Evolutionary conservation across 2,329 filamentous ascomycete species (phyloP).

Genomic region (Huntiella decipiens): DNA sequence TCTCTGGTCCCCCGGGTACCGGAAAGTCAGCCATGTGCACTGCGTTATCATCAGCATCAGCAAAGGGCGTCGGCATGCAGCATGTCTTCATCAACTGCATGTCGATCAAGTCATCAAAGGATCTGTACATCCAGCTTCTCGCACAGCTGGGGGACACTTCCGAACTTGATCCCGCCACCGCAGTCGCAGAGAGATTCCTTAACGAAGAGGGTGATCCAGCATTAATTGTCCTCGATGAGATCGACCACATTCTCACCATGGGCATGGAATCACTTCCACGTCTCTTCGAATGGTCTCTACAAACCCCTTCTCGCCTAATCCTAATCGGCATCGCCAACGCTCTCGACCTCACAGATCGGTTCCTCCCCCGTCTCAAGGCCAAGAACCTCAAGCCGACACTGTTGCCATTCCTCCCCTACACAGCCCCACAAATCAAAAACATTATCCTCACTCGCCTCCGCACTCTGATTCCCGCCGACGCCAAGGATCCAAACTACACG

Average conservation of each 20-base stretch:
- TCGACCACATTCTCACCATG: conserved; percentile 78
- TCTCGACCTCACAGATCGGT: conserved; percentile 84
- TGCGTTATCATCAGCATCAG: conserved; percentile 49
- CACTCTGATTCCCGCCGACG: conserved; percentile 43
- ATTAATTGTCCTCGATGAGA: conserved; percentile 82
- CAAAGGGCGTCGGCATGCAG: conserved; percentile 34
- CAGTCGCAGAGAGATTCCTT: conserved; percentile 8
- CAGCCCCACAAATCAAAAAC: conserved; percentile 64
- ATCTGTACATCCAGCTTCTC: conserved; percentile 64
- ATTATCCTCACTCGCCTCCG: conserved; percentile 74
- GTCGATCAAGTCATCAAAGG: conserved; percentile 75
- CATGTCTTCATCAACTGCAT: conserved; percentile 87
- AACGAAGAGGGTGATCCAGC: conserved; percentile 31
- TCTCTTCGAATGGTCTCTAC: conserved; percentile 91
- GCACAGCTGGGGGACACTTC: conserved; percentile 43
- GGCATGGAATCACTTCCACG: conserved; percentile 80
- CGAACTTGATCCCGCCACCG: conserved; percentile 16
- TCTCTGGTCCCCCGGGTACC: conserved; percentile 88
- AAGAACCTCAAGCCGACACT: conserved; percentile 80
- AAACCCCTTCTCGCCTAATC: conserved; percentile 58
- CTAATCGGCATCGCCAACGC: conserved; percentile 92
- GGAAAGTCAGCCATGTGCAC: conserved; percentile 90
- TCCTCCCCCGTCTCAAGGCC: conserved; percentile 79
- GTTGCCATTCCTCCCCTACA: conserved; percentile 85
- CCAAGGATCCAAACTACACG: conserved; percentile 37